Base-by-base conservation (phyloP, 108 stramenopile species). In the Fragilariopsis cylindrus region DNA sequence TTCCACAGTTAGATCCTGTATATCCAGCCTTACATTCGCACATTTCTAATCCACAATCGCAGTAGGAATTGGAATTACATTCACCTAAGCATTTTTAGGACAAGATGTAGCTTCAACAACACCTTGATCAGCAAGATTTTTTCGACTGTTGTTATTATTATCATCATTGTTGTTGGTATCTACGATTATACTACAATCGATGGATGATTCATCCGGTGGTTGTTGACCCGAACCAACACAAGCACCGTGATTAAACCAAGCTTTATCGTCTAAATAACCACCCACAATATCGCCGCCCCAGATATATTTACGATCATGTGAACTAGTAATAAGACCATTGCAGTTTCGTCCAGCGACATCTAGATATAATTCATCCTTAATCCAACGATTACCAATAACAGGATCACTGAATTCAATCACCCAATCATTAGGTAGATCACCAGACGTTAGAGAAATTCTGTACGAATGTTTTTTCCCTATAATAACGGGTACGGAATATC, bases 341-440 rank as follows among this genome's bases (percentile, higher is more conserved):
- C 87, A 88, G 1, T 30, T 8, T 58, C 82, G 52, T 7, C 87
- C 87, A 30, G 75, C 73, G 58, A 85, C 63, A 9, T 72, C 64
- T 60, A 88, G 39, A 60, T 81, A 73, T 4, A 81, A 68, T 49
- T 71, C 73, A 46, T 88, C 87, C 2, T 69, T 50, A 8, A 47
- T 57, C 77, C 80, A 88, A 11, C 84, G 80, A 60, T 88, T 88
- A 30, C 81, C 87, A 21, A 88, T 66, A 16, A 88, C 75, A 18
- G 84, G 79, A 63, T 88, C 87, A 49, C 76, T 81, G 45, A 88
- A 88, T 48, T 88, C 87, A 48, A 88, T 76, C 18, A 88, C 64
- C 87, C 87, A 88, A 60, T 82, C 82, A 15, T 70, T 19, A 0
- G 87, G 87, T 74, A 88, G 78, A 50, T 80, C 67, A 9, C 78